A percentile compares a stretch with the other conserved stretches of the same genome.
phyloP scores from a whole-genome alignment of 2,329 filamentous ascomycete species.

The Coniochaeta hoffmannii region DNA sequence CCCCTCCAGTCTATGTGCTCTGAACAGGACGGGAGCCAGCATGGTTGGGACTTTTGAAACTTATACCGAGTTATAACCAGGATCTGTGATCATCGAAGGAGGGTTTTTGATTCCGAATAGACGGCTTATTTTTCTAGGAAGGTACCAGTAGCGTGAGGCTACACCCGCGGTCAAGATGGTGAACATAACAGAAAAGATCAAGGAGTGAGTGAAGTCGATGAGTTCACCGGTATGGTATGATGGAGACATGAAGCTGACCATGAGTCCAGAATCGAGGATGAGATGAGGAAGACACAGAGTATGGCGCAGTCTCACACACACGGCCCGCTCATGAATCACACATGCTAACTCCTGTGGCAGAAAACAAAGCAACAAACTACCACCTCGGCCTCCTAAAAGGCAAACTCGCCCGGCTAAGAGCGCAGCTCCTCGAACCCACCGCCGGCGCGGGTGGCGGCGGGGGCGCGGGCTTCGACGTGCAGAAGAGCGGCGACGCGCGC shows the following conservation, averaged over 20 bases:
- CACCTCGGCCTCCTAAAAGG: slow-evolving; percentile 96
- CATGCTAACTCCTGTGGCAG: slow-evolving; percentile 37
- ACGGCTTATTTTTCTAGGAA: slow-evolving; percentile 2
- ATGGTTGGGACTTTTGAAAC: too few species aligned
- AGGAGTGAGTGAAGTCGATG: slow-evolving; percentile 63
- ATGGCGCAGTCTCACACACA: slow-evolving; percentile 27
- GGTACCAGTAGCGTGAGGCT: slow-evolving; percentile 16
- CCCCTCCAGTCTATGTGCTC: not conserved
- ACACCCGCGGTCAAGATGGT: slow-evolving; percentile 60
- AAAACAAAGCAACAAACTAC: slow-evolving; percentile 99
- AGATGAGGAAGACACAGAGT: slow-evolving; percentile 99
- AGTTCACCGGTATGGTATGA: not conserved
- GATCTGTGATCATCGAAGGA: too few species aligned
- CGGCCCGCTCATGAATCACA: not conserved
- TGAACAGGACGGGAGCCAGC: not conserved
- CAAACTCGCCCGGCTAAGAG: slow-evolving; percentile 90
- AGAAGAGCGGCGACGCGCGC: slow-evolving; percentile 91
- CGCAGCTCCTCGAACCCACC: slow-evolving; percentile 85
- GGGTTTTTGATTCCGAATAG: too few species aligned
- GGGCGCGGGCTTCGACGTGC: slow-evolving; percentile 85
- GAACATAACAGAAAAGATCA: slow-evolving; percentile 99
- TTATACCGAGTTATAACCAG: not conserved
- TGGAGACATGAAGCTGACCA: slow-evolving; percentile 12
- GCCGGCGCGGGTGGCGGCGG: slow-evolving; percentile 66
- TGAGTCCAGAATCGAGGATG: slow-evolving; percentile 84